Percentiles rank a stretch among this genome's conserved stretches.
Conservation (phyloP, 2,329 filamentous ascomycete genomes). For the Arthroderma uncinatum region DNA sequence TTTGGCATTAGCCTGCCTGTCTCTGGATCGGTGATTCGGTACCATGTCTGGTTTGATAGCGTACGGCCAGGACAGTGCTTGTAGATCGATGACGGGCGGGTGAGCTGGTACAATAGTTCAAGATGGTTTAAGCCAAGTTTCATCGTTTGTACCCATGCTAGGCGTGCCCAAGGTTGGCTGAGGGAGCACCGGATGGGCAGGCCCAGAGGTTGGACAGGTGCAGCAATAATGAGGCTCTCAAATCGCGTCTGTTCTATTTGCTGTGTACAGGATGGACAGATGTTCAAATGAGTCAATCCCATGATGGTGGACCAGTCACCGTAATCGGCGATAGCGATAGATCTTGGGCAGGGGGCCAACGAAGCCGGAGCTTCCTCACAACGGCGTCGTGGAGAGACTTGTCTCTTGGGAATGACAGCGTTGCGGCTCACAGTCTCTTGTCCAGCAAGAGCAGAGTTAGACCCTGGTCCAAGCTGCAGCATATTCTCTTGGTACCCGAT, state of each 20-base stretch:
- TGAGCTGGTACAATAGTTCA: conserved; percentile 57
- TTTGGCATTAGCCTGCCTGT: conserved; percentile 53
- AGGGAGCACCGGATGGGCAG: conserved; percentile 63
- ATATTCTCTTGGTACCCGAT: not conserved
- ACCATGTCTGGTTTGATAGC: conserved; percentile 56
- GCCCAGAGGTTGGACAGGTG: conserved; percentile 46
- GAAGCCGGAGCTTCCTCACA: conserved; percentile 16
- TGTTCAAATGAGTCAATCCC: conserved; percentile 58
- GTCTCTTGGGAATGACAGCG: not conserved
- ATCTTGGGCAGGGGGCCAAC: conserved; percentile 60
- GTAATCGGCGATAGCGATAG: conserved; percentile 49
- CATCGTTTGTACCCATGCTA: conserved; percentile 70
- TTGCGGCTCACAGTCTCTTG: not conserved
- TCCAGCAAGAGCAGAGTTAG: not conserved
- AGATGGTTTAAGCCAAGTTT: conserved; percentile 58
- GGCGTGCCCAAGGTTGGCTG: conserved; percentile 67
- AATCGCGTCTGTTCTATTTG: conserved; percentile 61
- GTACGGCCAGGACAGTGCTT: conserved; percentile 48
- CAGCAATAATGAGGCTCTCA: conserved; percentile 53
- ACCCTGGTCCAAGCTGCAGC: not conserved
- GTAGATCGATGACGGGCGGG: conserved; percentile 48
- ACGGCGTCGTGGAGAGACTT: not conserved
- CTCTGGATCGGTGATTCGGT: conserved; percentile 59
- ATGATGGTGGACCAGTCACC: conserved; percentile 74
- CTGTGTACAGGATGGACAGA: conserved; percentile 71